Evolutionary conservation across 108 stramenopile species (phyloP).

Genomic region (Stephanodiscus minutulus): DNA sequence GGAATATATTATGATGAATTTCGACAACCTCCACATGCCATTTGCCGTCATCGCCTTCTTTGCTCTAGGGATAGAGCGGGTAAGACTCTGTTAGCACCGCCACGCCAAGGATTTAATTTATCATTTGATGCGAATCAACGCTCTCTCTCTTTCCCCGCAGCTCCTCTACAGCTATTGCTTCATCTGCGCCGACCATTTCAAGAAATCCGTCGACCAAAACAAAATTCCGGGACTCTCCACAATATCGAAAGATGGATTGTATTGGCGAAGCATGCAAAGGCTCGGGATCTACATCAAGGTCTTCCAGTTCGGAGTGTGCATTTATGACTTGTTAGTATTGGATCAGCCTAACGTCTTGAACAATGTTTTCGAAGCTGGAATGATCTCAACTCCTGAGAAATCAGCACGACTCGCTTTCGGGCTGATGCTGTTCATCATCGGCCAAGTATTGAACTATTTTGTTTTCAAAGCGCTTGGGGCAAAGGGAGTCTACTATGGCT

Average conservation of each 20-base stretch:
- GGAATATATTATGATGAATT: conserved; percentile 15
- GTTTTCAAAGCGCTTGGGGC: conserved; percentile 53
- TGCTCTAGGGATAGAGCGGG: conserved; percentile 41
- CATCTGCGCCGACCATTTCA: conserved; percentile 50
- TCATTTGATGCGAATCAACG: background rate
- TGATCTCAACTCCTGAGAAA: conserved; percentile 23
- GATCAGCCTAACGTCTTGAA: conserved; percentile 24
- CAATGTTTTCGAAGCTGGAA: conserved; percentile 29
- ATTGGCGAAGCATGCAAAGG: conserved; percentile 46
- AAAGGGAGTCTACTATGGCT: conserved; percentile 57
- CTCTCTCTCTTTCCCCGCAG: background rate
- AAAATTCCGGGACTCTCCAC: conserved; percentile 35
- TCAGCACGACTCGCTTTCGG: conserved; percentile 34
- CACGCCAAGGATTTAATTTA: background rate
- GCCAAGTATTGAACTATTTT: conserved; percentile 50
- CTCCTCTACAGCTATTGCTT: conserved; percentile 41
- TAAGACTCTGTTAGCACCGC: conserved; percentile 1
- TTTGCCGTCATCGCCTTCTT: conserved; percentile 33
- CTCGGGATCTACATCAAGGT: conserved; percentile 52
- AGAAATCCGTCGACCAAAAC: conserved; percentile 37
- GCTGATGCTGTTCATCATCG: conserved; percentile 31
- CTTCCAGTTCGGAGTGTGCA: conserved; percentile 42
- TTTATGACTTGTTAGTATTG: conserved; percentile 40
- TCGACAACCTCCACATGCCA: conserved; percentile 12
- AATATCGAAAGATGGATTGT: conserved; percentile 32